These are phyloP conservation scores for Trichophyton schoenleinii DNA, from an alignment of 2,329 filamentous ascomycete species.

Conservation along the genomic window DNA sequence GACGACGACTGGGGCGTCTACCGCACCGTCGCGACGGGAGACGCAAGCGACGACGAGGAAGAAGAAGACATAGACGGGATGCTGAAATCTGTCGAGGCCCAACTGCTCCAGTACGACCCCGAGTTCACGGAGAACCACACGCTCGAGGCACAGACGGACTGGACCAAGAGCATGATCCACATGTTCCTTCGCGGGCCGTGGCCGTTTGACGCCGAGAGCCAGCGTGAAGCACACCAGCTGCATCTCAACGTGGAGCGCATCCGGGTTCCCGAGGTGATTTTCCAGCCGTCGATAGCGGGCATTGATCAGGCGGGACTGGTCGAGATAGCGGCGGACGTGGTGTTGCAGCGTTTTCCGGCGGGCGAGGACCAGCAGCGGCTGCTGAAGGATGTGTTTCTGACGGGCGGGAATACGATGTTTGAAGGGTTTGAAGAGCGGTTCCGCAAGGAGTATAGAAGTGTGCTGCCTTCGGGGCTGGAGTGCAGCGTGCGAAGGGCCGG, in stretches of 20 bases:
- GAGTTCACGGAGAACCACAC: slow-evolving; percentile 87
- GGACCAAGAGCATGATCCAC: slow-evolving; percentile 84
- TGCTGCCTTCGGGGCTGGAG: slow-evolving; percentile 56
- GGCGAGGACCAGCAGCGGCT: slow-evolving; percentile 52
- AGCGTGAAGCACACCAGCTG: slow-evolving; percentile 71
- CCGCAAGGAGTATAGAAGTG: slow-evolving; percentile 55
- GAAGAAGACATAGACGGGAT: slow-evolving; percentile 71
- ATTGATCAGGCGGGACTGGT: slow-evolving; percentile 87
- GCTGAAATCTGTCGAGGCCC: slow-evolving; percentile 66
- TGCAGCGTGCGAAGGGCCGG: slow-evolving; percentile 59
- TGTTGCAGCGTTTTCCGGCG: slow-evolving; percentile 62
- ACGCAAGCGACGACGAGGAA: slow-evolving; percentile 70
- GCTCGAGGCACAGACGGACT: slow-evolving; percentile 82
- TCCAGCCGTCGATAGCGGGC: slow-evolving; percentile 83
- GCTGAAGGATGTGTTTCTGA: slow-evolving; percentile 78
- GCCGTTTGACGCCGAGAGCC: slow-evolving; percentile 67
- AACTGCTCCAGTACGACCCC: slow-evolving; percentile 75
- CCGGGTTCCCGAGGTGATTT: slow-evolving; percentile 82
- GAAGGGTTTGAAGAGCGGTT: slow-evolving; percentile 74
- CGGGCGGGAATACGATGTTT: slow-evolving; percentile 85
- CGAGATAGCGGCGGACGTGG: slow-evolving; percentile 81
- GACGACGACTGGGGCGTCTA: slow-evolving; percentile 98
- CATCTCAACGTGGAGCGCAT: slow-evolving; percentile 96
- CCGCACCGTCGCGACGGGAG: slow-evolving; percentile 68
- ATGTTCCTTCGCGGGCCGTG: slow-evolving; percentile 80